Conservation (phyloP, 208 protist species). For the Acanthamoeba pearcei region DNA sequence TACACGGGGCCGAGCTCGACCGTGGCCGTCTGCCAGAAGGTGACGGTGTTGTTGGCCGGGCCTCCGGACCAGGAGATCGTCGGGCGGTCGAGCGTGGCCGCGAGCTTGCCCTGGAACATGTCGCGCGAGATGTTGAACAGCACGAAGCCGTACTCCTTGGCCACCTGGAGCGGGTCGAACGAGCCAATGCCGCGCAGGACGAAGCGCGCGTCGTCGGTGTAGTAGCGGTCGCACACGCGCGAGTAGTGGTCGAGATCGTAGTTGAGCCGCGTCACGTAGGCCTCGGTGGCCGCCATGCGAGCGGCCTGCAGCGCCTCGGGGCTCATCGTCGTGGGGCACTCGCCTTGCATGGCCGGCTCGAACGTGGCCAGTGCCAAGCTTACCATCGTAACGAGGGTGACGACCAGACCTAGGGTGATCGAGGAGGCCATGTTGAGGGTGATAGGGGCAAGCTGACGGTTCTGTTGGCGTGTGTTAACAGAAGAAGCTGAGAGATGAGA, state of each 20-base stretch:
- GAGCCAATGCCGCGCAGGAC: neutral
- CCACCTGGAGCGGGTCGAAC: neutral
- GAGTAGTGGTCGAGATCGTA: neutral
- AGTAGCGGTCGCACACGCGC: neutral
- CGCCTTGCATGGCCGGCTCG: too few species aligned
- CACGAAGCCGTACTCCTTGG: conserved; percentile 23
- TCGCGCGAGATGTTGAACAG: neutral
- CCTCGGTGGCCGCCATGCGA: neutral
- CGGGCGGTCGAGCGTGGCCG: neutral
- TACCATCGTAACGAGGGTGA: too few species aligned
- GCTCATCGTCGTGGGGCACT: neutral
- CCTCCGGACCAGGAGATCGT: neutral
- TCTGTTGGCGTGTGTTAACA: too few species aligned
- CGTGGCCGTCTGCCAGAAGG: neutral
- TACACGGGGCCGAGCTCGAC: neutral
- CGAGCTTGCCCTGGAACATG: neutral
- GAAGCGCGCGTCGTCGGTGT: neutral
- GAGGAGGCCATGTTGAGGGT: too few species aligned
- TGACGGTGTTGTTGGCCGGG: neutral
- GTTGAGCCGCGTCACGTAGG: neutral
- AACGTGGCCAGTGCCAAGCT: too few species aligned
- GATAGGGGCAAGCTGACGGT: too few species aligned
- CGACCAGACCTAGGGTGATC: too few species aligned
- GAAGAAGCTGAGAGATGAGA: too few species aligned
- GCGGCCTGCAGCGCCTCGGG: neutral